Evolutionary conservation across 352 stramenopile genomes (phyloP).

Genomic region (Thraustochytrium striatum): DNA sequence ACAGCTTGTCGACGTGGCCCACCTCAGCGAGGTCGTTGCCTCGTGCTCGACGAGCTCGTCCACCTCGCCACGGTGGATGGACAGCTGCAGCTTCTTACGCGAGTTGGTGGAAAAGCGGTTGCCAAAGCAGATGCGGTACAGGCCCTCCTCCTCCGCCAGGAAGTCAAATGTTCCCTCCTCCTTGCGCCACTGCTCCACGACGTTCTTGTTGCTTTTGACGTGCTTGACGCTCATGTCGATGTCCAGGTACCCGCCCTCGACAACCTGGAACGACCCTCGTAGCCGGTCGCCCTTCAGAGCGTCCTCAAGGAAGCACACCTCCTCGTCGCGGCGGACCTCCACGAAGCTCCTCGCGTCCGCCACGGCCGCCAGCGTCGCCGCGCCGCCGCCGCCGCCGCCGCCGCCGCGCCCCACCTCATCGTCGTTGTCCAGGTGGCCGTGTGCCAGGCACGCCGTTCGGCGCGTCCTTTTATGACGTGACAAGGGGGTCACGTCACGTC

Average conservation of each 20-base stretch:
- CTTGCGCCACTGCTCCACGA: slow-evolving; percentile 32
- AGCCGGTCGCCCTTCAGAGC: slow-evolving; percentile 6
- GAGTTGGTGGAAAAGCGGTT: slow-evolving; percentile 17
- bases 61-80: slow-evolving; percentile 3
- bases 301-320: slow-evolving; percentile 44
- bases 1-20: background rate
- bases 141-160: background rate
- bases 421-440: no score
- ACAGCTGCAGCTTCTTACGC: slow-evolving; percentile 24
- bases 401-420: no score
- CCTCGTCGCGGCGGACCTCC: slow-evolving; percentile 10
- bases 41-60: slow-evolving; percentile 34
- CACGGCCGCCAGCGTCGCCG: background rate
- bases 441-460: no score
- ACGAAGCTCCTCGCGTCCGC: slow-evolving; percentile 15
- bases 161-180: slow-evolving; percentile 27
- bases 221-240: slow-evolving; percentile 14
- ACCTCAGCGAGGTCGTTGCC: slow-evolving; percentile 34
- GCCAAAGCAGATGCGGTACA: slow-evolving; percentile 35
- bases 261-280: slow-evolving; percentile 33
- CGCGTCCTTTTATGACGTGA: background rate
- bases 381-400: background rate
- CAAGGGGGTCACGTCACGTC: no score
- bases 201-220: background rate
- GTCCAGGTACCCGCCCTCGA: slow-evolving; percentile 33